Conservation (phyloP, 2,329 filamentous ascomycete genomes). For the Westerdykella ornata region DNA sequence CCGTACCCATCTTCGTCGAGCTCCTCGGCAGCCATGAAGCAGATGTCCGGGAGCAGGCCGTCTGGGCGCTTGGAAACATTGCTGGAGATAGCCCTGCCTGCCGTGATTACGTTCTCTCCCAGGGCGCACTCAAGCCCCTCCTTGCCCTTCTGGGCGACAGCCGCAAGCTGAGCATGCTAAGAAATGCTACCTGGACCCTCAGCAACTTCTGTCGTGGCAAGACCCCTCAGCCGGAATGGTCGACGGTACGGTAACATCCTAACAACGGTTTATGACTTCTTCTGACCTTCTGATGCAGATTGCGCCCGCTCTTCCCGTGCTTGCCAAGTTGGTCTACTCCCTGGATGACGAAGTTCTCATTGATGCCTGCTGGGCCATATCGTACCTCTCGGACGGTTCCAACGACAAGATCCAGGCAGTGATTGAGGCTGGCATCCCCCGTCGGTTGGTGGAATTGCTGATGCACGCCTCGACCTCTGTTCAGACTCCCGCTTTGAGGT, state of each 20-base stretch:
- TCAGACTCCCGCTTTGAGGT: constrained; percentile 92
- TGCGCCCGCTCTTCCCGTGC: constrained; percentile 83
- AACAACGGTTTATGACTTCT: constrained; percentile 1
- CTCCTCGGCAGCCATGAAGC: constrained; percentile 91
- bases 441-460: constrained; percentile 88
- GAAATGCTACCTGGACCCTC: constrained; percentile 97
- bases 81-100: constrained; percentile 96
- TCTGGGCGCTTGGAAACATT: constrained; percentile 98
- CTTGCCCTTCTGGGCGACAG: constrained; percentile 88
- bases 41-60: constrained; percentile 94
- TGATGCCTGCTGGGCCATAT: constrained; percentile 99
- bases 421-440: constrained; percentile 95
- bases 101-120: constrained; percentile 90
- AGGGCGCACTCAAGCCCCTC: constrained; percentile 84
- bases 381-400: constrained; percentile 92
- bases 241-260: constrained; percentile 60
- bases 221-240: constrained; percentile 97
- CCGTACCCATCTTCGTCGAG: constrained; percentile 97
- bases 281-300: constrained; percentile 54
- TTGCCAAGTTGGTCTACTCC: constrained; percentile 96
- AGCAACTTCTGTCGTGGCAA: constrained; percentile 99
- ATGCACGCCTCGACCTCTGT: constrained; percentile 98
- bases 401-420: constrained; percentile 99
- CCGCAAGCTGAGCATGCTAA: constrained; percentile 97
- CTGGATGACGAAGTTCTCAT: constrained; percentile 97